Base-by-base conservation (phyloP, 192 early-diverging fungal genomes). In the Geranomyces michiganensis region DNA sequence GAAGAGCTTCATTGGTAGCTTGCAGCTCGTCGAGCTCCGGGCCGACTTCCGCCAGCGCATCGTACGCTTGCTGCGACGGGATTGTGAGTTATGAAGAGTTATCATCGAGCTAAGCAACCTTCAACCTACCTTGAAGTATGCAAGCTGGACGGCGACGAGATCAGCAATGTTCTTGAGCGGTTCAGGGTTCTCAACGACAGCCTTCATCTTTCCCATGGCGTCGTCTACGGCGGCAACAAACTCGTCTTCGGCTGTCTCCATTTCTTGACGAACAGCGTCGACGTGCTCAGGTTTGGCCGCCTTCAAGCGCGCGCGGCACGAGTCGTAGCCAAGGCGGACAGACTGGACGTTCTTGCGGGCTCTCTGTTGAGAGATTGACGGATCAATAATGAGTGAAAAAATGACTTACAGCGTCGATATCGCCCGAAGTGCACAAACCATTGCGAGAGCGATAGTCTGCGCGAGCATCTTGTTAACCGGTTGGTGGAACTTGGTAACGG, bases 1-100 rank as follows among this genome's bases (percentile, higher is more conserved):
- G 91, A 31, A 96, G 77, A 4, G 94, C 90, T 65, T 99, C 96
- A 73, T 97, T 95, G 5, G 94, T 95, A 31, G 94, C 92, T 43
- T 90, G 86, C 70, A 99, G 90, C 83, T 99, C 96, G 67, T 97
- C 96, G 56, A 99, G 89, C 74, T 99, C 96, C 0, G 95, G 95
- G 27, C 49, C 59, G 31, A 84, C 61, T 29, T 80, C 79, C 17
- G 78, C 62, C 17, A 85, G 62, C 0, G 70, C 73, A 49, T 82
- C 83, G 49, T 77, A 72, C 1, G 76, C 69, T 56, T 76, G 71
- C 76, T 78, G 44, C 29, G 2, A 56, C 10, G 36, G 36, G 10
- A 41, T 9, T 31, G 0, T 6, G 27, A 29, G 41, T 7, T 67
- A 33, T 62, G 48, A 22, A 17, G 0, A 59, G 17, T 13, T 21